These are phyloP conservation scores for Colletotrichum aenigma DNA, from an alignment of 2,329 filamentous ascomycete species.

Conservation along the genomic window DNA sequence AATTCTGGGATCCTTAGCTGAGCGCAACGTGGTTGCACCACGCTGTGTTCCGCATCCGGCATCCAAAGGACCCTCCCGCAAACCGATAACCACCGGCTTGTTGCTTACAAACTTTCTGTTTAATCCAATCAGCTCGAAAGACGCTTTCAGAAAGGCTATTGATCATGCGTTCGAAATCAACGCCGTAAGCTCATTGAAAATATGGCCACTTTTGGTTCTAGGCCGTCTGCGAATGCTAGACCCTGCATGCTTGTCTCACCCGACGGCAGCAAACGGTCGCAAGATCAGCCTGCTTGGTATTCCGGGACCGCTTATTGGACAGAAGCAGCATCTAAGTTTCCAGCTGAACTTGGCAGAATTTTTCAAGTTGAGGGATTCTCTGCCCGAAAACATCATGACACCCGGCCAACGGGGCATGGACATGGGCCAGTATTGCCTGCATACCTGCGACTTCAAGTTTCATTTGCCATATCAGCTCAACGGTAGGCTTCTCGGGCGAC, in stretches of 20 bases:
- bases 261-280: not conserved
- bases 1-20: too few species aligned
- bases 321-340: rapidly evolving
- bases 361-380: not conserved
- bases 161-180: too few species aligned
- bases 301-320: rapidly evolving
- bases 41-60: too few species aligned
- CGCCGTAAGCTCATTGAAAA: too few species aligned
- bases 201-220: not conserved
- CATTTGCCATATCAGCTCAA: not conserved
- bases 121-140: too few species aligned
- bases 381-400: not conserved
- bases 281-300: not conserved
- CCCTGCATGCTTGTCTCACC: not conserved
- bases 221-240: rapidly evolving
- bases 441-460: not conserved
- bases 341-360: not conserved
- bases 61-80: too few species aligned
- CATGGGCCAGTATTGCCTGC: not conserved
- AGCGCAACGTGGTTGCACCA: too few species aligned
- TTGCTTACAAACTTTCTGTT: too few species aligned
- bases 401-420: not conserved
- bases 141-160: not conserved
- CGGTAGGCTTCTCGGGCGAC: not conserved
- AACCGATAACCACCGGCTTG: too few species aligned